phyloP scores from a whole-genome alignment of 2,329 filamentous ascomycete genomes.

The Ceratocystis destructans region DNA sequence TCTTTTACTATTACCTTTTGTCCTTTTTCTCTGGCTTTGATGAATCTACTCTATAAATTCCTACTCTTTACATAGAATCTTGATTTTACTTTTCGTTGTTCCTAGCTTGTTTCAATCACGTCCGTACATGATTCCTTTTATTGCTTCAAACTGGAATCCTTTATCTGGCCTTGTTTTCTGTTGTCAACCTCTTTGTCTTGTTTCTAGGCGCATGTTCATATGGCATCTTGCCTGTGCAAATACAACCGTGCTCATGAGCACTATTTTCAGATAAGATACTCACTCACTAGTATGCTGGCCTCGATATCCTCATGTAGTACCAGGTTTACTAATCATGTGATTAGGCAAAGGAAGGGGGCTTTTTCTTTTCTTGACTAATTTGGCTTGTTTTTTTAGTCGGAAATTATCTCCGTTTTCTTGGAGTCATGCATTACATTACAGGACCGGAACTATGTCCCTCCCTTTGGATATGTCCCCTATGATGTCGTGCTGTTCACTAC shows the following conservation, averaged over 20 bases:
- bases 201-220: background rate
- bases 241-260: background rate
- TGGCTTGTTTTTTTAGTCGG: too few species aligned
- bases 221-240: background rate
- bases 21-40: background rate
- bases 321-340: background rate
- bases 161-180: background rate
- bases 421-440: too few species aligned
- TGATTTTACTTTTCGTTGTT: constrained; percentile 5
- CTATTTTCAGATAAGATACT: background rate
- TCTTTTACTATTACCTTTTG: background rate
- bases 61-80: background rate
- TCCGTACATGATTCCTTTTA: background rate
- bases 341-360: background rate
- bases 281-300: background rate
- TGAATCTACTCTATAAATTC: background rate
- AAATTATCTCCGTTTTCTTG: too few species aligned
- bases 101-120: background rate
- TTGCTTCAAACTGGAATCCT: background rate
- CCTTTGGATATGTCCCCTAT: too few species aligned
- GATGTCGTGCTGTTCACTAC: too few species aligned
- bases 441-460: too few species aligned
- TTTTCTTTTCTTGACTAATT: too few species aligned
- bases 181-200: background rate
- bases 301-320: background rate